These are phyloP conservation scores for Lactarius hengduanensis DNA, from an alignment of 768 basidiomycete genomes.

Conservation along the genomic window DNA sequence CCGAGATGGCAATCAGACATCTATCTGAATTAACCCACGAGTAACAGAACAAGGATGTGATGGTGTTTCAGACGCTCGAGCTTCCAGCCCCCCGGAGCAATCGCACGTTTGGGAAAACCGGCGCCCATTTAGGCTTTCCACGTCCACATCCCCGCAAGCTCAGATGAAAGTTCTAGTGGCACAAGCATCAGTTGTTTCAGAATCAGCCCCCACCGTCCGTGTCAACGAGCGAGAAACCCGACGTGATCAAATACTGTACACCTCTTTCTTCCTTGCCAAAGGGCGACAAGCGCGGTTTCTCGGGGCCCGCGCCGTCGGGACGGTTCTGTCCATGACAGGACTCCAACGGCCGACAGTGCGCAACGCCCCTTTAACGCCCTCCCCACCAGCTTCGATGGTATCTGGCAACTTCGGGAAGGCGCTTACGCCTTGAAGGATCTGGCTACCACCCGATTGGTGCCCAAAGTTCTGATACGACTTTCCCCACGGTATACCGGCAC, in stretches of 20 bases:
- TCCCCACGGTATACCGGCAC: conserved; percentile 21
- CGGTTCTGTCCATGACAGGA: background rate
- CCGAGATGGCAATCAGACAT: conserved; percentile 19
- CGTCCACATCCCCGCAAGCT: conserved; percentile 22
- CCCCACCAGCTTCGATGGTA: conserved; percentile 13
- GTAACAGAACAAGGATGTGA: conserved; percentile 1
- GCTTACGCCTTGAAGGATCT: conserved; percentile 26
- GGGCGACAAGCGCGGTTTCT: conserved; percentile 18
- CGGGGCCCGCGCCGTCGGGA: conserved; percentile 17
- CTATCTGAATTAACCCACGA: conserved; percentile 7
- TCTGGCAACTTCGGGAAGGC: conserved; percentile 23
- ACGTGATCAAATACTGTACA: conserved; percentile 24
- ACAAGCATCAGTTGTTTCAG: conserved; percentile 28
- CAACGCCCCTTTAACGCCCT: conserved; percentile 23
- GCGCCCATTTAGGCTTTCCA: conserved; percentile 29
- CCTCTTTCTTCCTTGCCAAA: background rate
- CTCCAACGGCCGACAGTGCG: conserved; percentile 15
- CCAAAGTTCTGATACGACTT: conserved; percentile 22
- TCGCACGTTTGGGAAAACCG: conserved; percentile 23
- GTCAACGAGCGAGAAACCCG: conserved; percentile 15
- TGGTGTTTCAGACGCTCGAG: conserved; percentile 20
- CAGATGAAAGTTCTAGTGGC: conserved; percentile 29
- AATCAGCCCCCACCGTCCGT: conserved; percentile 23
- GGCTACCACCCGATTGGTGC: conserved; percentile 28
- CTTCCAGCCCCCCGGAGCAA: conserved; percentile 23